A percentile compares a stretch with the other conserved stretches of the same genome.
Evolutionary conservation across 805 yeast genomes (phyloP).

Genomic region (Saturnispora ahearnii): DNA sequence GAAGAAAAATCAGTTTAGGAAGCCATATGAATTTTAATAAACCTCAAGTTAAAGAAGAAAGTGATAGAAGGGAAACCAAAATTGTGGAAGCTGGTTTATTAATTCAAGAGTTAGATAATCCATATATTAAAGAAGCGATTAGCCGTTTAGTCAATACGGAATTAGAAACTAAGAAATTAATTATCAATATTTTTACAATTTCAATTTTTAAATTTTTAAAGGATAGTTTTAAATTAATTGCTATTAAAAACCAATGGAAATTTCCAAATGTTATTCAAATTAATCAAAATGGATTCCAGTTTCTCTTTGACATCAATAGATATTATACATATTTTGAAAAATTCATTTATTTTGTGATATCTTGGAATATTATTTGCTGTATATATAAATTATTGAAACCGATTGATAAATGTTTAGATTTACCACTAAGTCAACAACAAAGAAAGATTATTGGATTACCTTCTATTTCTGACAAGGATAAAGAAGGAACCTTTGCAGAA

Average conservation of each 20-base stretch:
- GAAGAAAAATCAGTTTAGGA: background rate
- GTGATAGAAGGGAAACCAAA: background rate
- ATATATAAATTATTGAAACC: constrained; percentile 29
- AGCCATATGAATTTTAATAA: background rate
- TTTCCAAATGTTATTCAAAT: background rate
- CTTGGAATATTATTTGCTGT: constrained; percentile 24
- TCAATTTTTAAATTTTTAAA: constrained; percentile 25
- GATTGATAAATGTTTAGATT: constrained; percentile 42
- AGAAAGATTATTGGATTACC: constrained; percentile 38
- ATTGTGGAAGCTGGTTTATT: background rate
- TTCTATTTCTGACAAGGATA: background rate
- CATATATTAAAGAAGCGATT: constrained; percentile 33
- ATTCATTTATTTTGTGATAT: constrained; percentile 20
- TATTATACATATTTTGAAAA: constrained; percentile 12
- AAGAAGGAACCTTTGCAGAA: background rate
- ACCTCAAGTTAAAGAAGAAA: background rate
- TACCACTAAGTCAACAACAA: constrained; percentile 40
- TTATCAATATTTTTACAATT: constrained; percentile 24
- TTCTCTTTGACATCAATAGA: background rate
- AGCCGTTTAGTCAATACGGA: constrained; percentile 37
- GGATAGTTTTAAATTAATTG: background rate
- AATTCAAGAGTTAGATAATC: constrained; percentile 6
- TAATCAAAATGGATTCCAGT: background rate
- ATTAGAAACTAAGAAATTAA: constrained; percentile 26
- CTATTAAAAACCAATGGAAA: background rate